phyloP scores from a whole-genome alignment of 2,329 filamentous ascomycete species.

The Aspergillus puulaauensis region DNA sequence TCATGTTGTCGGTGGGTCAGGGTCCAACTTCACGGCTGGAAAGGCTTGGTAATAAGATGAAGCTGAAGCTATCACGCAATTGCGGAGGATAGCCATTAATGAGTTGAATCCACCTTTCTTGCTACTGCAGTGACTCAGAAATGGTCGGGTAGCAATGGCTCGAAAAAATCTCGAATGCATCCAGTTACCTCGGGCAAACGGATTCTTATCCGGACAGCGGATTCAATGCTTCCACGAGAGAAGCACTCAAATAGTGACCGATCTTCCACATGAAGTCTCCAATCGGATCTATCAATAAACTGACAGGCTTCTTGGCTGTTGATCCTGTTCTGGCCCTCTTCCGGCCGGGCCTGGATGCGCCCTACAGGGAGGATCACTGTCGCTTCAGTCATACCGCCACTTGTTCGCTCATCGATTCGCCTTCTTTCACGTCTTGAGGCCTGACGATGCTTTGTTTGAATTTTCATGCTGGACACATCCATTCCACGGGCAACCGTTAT shows the following conservation, averaged over 20 bases:
- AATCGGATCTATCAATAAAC: background rate
- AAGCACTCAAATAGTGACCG: background rate
- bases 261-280: background rate
- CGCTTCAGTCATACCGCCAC: too few relatives aligned
- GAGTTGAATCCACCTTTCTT: background rate
- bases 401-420: too few relatives aligned
- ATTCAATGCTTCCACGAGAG: background rate
- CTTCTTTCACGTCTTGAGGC: too few relatives aligned
- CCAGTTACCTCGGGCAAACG: background rate
- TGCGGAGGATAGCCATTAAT: background rate
- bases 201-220: background rate
- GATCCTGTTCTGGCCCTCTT: background rate
- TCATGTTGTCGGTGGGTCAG: background rate
- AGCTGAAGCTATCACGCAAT: background rate
- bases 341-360: background rate
- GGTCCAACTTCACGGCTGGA: background rate
- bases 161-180: background rate
- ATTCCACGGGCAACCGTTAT: too few relatives aligned
- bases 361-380: background rate
- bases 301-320: background rate
- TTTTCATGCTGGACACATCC: too few relatives aligned
- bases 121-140: background rate
- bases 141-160: background rate
- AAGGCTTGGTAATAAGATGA: background rate
- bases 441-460: too few relatives aligned